A percentile compares a stretch with the other conserved stretches of the same genome.
phyloP scores from a whole-genome alignment of 768 basidiomycete genomes.

The Tulasnella sp. region DNA sequence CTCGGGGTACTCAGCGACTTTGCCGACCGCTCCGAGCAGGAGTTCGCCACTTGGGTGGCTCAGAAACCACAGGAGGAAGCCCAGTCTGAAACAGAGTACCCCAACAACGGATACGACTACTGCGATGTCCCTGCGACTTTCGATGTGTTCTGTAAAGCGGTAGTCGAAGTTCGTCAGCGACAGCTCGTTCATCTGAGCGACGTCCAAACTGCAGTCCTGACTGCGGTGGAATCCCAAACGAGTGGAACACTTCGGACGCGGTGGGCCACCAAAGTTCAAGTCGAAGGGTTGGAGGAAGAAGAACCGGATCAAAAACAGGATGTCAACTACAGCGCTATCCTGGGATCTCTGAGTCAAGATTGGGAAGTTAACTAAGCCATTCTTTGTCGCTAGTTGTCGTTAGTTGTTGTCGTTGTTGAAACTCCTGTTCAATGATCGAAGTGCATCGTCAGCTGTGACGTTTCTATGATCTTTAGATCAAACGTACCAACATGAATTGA shows the following conservation, averaged over 20 bases:
- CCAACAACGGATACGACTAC: not conserved
- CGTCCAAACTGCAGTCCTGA: constrained; percentile 19
- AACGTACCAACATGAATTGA: too few species aligned
- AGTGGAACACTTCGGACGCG: too few species aligned
- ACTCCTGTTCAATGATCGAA: too few species aligned
- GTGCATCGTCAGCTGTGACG: too few species aligned
- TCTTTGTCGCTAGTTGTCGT: not conserved
- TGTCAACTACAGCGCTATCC: too few species aligned
- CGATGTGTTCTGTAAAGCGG: constrained; percentile 25
- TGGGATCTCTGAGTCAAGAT: not conserved
- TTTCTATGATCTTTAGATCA: too few species aligned
- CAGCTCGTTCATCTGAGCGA: constrained; percentile 26
- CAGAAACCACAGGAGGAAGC: not conserved
- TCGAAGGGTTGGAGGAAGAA: too few species aligned
- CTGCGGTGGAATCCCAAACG: constrained; percentile 1
- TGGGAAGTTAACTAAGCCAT: not conserved
- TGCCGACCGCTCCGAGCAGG: too few species aligned
- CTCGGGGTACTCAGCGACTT: not conserved
- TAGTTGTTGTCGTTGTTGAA: too few species aligned
- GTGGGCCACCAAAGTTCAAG: too few species aligned
- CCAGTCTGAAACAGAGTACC: not conserved
- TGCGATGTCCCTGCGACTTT: not conserved
- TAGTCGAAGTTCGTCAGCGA: constrained; percentile 23
- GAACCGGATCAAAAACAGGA: too few species aligned
- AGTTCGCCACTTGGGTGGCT: not conserved